Evolutionary conservation across 306 rosid genomes (phyloP).

Genomic region (Lablab purpureus): DNA sequence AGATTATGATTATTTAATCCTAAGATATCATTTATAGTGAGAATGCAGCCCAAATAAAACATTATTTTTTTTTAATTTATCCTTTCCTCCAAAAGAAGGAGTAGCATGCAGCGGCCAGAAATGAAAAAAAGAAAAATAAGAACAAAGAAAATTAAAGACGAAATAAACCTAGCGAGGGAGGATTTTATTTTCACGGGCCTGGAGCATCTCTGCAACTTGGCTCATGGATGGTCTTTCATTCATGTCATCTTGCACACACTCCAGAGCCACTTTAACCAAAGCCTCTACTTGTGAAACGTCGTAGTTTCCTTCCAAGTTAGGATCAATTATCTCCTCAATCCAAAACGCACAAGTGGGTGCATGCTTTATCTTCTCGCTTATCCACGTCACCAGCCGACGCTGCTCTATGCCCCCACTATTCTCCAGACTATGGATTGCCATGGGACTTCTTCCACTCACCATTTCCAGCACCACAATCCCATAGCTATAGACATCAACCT

Average conservation of each 20-base stretch:
- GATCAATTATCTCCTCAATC: constrained; percentile 59
- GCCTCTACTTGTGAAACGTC: constrained; percentile 45
- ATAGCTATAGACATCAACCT: constrained; percentile 77
- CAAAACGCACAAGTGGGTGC: constrained; percentile 25
- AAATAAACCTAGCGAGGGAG: neutral
- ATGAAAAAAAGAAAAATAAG: too few relatives aligned
- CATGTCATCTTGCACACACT: constrained; percentile 66
- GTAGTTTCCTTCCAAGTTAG: constrained; percentile 46
- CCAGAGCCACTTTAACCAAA: constrained; percentile 58
- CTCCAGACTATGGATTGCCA: constrained; percentile 26
- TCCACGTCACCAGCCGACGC: constrained; percentile 55
- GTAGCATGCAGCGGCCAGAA: too few relatives aligned
- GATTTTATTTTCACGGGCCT: constrained; percentile 11
- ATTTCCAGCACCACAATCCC: constrained; percentile 75
- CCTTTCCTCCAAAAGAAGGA: too few relatives aligned
- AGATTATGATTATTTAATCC: too few relatives aligned
- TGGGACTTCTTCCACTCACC: constrained; percentile 64
- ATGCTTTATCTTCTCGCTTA: constrained; percentile 42
- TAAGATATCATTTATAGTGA: too few relatives aligned
- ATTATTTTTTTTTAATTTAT: too few relatives aligned
- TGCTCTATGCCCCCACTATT: constrained; percentile 41
- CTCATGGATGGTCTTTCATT: constrained; percentile 70
- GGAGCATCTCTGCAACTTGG: constrained; percentile 62
- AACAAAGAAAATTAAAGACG: neutral
- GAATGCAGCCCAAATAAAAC: too few relatives aligned